A percentile compares a stretch with the other conserved stretches of the same genome.
Conservation (phyloP, 805 yeast species). For the Kodamaea jinghongensis region DNA sequence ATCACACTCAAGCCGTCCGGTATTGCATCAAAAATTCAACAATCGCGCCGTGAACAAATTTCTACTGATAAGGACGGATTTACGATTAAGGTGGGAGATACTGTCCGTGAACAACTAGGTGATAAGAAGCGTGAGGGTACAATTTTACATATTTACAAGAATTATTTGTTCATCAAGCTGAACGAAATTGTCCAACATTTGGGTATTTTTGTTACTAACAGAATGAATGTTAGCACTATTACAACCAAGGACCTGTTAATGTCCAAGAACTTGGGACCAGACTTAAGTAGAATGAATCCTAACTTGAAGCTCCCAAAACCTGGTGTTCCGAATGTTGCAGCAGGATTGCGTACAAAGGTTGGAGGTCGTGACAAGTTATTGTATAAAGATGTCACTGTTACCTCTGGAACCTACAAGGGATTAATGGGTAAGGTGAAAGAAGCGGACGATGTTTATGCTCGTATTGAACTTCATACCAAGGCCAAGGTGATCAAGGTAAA, state of each 20-base stretch:
- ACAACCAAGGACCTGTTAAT: slow-evolving; percentile 76
- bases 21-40: slow-evolving; percentile 73
- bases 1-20: slow-evolving; percentile 72
- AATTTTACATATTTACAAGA: slow-evolving; percentile 82
- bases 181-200: slow-evolving; percentile 78
- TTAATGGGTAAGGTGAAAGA: slow-evolving; percentile 90
- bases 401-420: slow-evolving; percentile 93
- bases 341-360: slow-evolving; percentile 48
- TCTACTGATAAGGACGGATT: slow-evolving; percentile 85
- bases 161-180: slow-evolving; percentile 74
- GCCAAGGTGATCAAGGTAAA: slow-evolving; percentile 83
- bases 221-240: slow-evolving; percentile 74
- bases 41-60: slow-evolving; percentile 64
- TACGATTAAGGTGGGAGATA: slow-evolving; percentile 85
- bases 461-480: slow-evolving; percentile 92
- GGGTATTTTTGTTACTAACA: slow-evolving; percentile 84
- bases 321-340: slow-evolving; percentile 30
- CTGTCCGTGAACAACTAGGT: slow-evolving; percentile 70
- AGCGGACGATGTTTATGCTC: slow-evolving; percentile 86
- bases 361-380: slow-evolving; percentile 81
- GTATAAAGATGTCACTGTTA: slow-evolving; percentile 80
- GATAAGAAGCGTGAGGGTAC: slow-evolving; percentile 83
- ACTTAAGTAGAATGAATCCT: slow-evolving; percentile 87
- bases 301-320: slow-evolving; percentile 60
- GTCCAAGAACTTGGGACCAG: slow-evolving; percentile 56